Conservation (phyloP, 2,329 filamentous ascomycete species). For the Sclerotinia subarctica region DNA sequence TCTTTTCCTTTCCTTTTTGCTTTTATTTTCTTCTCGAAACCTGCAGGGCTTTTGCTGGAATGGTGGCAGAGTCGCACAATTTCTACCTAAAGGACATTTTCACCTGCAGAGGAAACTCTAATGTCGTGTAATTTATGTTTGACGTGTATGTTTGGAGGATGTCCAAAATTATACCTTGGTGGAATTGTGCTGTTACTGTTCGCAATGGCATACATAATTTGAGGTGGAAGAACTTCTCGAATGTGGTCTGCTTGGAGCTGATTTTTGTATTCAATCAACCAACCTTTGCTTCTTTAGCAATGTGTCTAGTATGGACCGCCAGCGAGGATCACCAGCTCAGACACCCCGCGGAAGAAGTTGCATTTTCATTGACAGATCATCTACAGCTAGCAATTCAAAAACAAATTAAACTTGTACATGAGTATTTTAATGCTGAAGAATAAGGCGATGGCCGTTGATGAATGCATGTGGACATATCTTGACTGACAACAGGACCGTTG, state of each 20-base stretch:
- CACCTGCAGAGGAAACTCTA: background rate
- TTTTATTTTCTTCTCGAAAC: background rate
- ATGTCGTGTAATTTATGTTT: background rate
- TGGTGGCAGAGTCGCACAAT: background rate
- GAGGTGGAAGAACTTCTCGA: background rate
- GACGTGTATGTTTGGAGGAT: background rate
- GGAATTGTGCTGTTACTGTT: background rate
- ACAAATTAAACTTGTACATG: background rate
- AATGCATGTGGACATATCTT: too few relatives aligned
- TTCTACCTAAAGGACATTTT: background rate
- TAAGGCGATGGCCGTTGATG: too few relatives aligned
- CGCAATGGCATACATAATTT: background rate
- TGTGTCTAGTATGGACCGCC: background rate
- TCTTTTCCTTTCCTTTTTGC: background rate
- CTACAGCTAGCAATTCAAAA: background rate
- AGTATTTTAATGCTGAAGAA: background rate
- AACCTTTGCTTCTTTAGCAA: background rate
- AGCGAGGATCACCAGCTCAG: background rate
- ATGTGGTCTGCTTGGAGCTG: background rate
- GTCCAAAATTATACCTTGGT: background rate
- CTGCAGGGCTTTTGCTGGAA: background rate
- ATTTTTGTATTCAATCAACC: background rate
- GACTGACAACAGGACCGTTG: too few relatives aligned
- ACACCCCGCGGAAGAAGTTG: background rate
- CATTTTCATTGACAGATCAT: background rate